phyloP scores from a whole-genome alignment of 768 basidiomycete genomes.

The Lentinula boryana region DNA sequence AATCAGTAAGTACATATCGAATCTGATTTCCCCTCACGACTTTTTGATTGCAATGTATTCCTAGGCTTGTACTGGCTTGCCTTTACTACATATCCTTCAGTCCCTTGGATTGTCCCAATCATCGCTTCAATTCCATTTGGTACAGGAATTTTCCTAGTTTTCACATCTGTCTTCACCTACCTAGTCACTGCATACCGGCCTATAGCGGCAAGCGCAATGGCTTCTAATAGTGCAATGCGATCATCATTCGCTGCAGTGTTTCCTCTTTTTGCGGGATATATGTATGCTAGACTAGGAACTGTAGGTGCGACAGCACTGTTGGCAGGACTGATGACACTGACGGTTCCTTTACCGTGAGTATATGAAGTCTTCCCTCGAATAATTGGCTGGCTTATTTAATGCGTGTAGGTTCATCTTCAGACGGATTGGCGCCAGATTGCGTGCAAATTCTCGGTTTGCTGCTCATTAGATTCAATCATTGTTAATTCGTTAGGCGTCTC shows the following conservation, averaged over 20 bases:
- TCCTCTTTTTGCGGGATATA: slow-evolving; percentile 46
- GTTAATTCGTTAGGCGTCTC: too few species aligned
- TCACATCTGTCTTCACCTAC: slow-evolving; percentile 67
- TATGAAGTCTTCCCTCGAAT: not conserved
- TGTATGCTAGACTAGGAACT: slow-evolving; percentile 52
- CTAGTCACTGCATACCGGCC: slow-evolving; percentile 64
- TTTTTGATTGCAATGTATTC: slow-evolving; percentile 17
- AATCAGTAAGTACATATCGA: slow-evolving; percentile 42
- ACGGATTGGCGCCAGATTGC: not conserved
- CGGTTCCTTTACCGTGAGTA: slow-evolving; percentile 3
- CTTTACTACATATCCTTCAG: slow-evolving; percentile 39
- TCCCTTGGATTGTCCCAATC: slow-evolving; percentile 66
- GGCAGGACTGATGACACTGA: slow-evolving; percentile 17
- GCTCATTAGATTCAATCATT: not conserved
- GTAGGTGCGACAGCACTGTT: slow-evolving; percentile 57
- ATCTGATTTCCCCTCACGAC: slow-evolving; percentile 14
- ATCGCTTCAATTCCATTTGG: slow-evolving; percentile 64
- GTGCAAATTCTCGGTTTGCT: slow-evolving; percentile 5
- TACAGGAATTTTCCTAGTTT: slow-evolving; percentile 56
- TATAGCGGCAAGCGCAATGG: slow-evolving; percentile 64
- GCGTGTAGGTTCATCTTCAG: slow-evolving; percentile 17
- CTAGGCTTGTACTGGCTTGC: slow-evolving; percentile 62
- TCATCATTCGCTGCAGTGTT: slow-evolving; percentile 58
- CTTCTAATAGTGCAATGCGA: slow-evolving; percentile 57
- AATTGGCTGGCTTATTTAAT: not conserved